phyloP scores from a whole-genome alignment of 768 basidiomycete species.

The Nevesoporus exiguus region DNA sequence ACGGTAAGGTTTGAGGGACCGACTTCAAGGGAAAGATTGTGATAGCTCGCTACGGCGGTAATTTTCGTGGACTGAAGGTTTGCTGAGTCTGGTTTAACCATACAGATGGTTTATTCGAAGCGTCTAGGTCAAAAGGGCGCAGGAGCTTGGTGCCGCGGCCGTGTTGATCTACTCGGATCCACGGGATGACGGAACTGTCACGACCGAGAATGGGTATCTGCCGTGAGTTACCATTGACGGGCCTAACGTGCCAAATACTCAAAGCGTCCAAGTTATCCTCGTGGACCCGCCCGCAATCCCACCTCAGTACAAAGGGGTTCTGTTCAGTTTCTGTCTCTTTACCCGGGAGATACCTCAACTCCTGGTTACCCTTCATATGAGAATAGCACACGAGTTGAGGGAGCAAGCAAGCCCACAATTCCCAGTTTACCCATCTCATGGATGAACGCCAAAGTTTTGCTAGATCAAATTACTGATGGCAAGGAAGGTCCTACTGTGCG shows the following conservation, averaged over 20 bases:
- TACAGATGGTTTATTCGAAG: constrained; percentile 23
- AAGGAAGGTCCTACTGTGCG: constrained; percentile 40
- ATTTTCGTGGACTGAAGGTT: constrained; percentile 91
- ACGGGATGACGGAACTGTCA: constrained; percentile 82
- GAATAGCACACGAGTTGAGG: constrained; percentile 63
- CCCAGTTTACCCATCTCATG: constrained; percentile 92
- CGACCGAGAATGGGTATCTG: constrained; percentile 70
- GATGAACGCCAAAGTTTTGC: constrained; percentile 70
- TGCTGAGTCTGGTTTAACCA: constrained; percentile 6
- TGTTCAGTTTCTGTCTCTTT: constrained; percentile 66
- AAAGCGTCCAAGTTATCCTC: constrained; percentile 40
- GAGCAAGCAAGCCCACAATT: constrained; percentile 64
- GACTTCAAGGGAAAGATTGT: constrained; percentile 78
- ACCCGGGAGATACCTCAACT: constrained; percentile 80
- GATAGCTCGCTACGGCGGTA: constrained; percentile 69
- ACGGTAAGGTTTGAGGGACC: constrained; percentile 38
- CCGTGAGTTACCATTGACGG: constrained; percentile 36
- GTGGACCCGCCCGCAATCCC: constrained; percentile 85
- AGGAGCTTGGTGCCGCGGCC: constrained; percentile 83
- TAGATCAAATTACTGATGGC: constrained; percentile 44
- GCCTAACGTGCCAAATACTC: background rate
- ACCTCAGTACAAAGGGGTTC: constrained; percentile 83
- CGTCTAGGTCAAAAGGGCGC: constrained; percentile 71
- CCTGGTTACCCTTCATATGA: constrained; percentile 86
- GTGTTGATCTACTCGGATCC: constrained; percentile 85